Conservation (phyloP, 2,329 filamentous ascomycete species). For the Zymoseptoria ardabiliae region DNA sequence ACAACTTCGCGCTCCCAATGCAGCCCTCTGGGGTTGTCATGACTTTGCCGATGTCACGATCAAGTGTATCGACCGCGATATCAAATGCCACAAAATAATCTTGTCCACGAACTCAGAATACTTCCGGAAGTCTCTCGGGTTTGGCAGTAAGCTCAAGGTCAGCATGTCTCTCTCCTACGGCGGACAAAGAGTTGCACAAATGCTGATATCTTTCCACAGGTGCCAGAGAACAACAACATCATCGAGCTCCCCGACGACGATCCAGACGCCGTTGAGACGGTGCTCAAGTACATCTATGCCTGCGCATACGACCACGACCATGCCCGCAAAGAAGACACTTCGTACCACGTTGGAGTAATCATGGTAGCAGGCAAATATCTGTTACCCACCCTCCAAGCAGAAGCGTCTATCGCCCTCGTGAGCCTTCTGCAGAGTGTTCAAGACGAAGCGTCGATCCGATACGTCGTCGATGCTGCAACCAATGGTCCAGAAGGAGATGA, state of each 20-base stretch:
- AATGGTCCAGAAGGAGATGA: too few species aligned
- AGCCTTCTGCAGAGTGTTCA: too few species aligned
- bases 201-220: neutral
- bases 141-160: neutral
- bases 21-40: neutral
- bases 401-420: neutral
- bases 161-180: too few species aligned
- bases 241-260: conserved; percentile 10
- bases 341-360: neutral
- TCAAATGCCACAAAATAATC: conserved; percentile 9
- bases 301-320: neutral
- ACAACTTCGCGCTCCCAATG: neutral
- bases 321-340: neutral
- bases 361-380: neutral
- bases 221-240: neutral
- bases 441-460: too few species aligned
- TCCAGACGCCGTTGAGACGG: conserved; percentile 7
- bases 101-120: conserved; percentile 8
- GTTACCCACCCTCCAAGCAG: neutral
- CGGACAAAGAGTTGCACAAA: neutral
- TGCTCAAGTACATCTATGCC: conserved; percentile 8
- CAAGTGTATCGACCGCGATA: conserved; percentile 1
- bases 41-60: conserved; percentile 7
- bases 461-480: neutral
- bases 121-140: neutral